A percentile compares a stretch with the other conserved stretches of the same genome.
Evolutionary conservation across 1,284 basidiomycete species (phyloP).

Genomic region (Puccinia coronata): DNA sequence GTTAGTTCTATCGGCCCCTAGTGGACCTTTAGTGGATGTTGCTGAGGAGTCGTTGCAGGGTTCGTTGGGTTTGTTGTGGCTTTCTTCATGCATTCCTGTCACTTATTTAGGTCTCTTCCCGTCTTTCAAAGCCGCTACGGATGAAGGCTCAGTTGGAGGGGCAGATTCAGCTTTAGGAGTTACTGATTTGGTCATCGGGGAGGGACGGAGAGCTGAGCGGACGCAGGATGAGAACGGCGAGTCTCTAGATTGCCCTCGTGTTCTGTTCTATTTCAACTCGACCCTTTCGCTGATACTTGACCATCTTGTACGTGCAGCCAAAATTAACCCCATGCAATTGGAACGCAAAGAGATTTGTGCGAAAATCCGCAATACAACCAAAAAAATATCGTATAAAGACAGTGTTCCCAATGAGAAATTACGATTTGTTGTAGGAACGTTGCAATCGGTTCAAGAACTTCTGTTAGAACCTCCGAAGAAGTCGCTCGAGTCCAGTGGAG

Average conservation of each 20-base stretch:
- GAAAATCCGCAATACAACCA: no score
- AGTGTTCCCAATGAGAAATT: no score
- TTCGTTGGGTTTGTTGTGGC: not conserved
- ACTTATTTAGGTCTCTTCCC: not conserved
- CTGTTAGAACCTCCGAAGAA: not conserved
- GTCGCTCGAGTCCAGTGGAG: not conserved
- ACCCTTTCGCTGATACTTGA: not conserved
- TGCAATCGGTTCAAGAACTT: not conserved
- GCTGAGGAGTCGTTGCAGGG: no score
- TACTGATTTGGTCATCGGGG: not conserved
- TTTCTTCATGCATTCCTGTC: not conserved
- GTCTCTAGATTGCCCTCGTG: not conserved
- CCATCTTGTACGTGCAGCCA: not conserved
- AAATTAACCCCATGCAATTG: not conserved
- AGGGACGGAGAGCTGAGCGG: not conserved
- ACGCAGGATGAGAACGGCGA: not conserved
- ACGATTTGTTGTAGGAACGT: no score
- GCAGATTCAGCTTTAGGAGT: not conserved
- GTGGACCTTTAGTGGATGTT: no score
- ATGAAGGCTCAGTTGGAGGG: no score
- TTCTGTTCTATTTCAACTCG: not conserved
- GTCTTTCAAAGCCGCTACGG: no score
- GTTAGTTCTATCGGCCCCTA: not conserved
- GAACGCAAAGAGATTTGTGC: no score
- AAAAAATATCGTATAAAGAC: no score